Percentiles rank a stretch among this genome's conserved stretches.
Conservation (phyloP, 805 yeast species). For the Metschnikowia drakensbergensis region DNA sequence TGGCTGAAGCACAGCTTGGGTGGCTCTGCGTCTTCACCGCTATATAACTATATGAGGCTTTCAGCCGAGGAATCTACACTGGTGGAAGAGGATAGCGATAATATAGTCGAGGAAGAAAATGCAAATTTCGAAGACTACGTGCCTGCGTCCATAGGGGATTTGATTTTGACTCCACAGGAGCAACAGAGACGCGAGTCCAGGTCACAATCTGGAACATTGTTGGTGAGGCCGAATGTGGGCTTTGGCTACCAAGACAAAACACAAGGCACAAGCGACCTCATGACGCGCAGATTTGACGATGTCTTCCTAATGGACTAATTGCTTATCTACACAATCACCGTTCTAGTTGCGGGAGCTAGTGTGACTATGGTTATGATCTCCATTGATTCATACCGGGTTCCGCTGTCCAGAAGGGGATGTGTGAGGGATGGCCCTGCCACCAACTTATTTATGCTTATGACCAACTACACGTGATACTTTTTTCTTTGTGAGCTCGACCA, state of each 20-base stretch:
- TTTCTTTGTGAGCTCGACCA: too few relatives aligned
- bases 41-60: background rate
- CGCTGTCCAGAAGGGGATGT: too few relatives aligned
- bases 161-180: slow-evolving; percentile 75
- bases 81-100: slow-evolving; percentile 33
- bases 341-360: too few relatives aligned
- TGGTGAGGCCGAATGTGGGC: slow-evolving; percentile 31
- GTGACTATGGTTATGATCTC: background rate
- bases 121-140: slow-evolving; percentile 70
- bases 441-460: background rate
- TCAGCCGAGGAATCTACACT: slow-evolving; percentile 2
- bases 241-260: background rate
- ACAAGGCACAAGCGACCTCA: background rate
- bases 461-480: background rate
- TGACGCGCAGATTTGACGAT: slow-evolving; percentile 21
- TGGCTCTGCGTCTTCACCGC: background rate
- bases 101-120: slow-evolving; percentile 24
- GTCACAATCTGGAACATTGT: slow-evolving; percentile 42
- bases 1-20: background rate
- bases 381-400: too few relatives aligned
- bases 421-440: too few relatives aligned
- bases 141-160: slow-evolving; percentile 76
- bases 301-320: slow-evolving; percentile 37
- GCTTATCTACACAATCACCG: too few relatives aligned
- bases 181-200: slow-evolving; percentile 64